A percentile compares a stretch with the other conserved stretches of the same genome.
These are phyloP conservation scores for Spencermartinsiella ligniputridi DNA, from an alignment of 1,139 yeast genomes.

Conservation along the genomic window DNA sequence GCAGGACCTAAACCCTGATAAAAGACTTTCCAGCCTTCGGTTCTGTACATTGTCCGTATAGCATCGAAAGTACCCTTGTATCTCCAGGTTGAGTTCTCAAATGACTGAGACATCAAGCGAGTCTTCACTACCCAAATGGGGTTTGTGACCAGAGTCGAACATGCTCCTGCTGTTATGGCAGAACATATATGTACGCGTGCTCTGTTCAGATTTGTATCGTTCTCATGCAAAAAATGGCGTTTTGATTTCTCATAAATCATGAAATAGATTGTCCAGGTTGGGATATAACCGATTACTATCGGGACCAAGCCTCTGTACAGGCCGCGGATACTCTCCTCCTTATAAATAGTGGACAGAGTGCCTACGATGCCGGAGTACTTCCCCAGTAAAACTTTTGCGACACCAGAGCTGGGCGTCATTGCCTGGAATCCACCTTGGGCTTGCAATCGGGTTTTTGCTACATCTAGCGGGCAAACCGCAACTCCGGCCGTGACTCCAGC, in stretches of 20 bases:
- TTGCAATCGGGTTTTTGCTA: slow-evolving; percentile 88
- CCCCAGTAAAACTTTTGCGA: slow-evolving; percentile 11
- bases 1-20: slow-evolving; percentile 92
- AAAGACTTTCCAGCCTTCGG: slow-evolving; percentile 80
- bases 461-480: slow-evolving; percentile 89
- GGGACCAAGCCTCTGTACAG: slow-evolving; percentile 89
- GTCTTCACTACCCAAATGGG: slow-evolving; percentile 99
- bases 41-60: slow-evolving; percentile 64
- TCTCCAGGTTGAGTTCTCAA: slow-evolving; percentile 33
- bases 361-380: slow-evolving; percentile 56
- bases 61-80: slow-evolving; percentile 85
- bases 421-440: slow-evolving; percentile 71
- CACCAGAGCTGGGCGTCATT: slow-evolving; percentile 18
- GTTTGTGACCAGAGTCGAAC: slow-evolving; percentile 81
- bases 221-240: slow-evolving; percentile 21
- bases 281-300: slow-evolving; percentile 86
- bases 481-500: slow-evolving; percentile 92
- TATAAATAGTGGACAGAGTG: slow-evolving; percentile 58
- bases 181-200: slow-evolving; percentile 64
- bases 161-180: slow-evolving; percentile 87
- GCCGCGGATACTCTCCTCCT: slow-evolving; percentile 79
- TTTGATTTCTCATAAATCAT: slow-evolving; percentile 82
- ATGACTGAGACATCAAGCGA: slow-evolving; percentile 74
- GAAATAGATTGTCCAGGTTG: slow-evolving; percentile 97
- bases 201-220: slow-evolving; percentile 31